These are phyloP conservation scores for Sporothrix luriei DNA, from an alignment of 2,329 filamentous ascomycete species.

Conservation along the genomic window DNA sequence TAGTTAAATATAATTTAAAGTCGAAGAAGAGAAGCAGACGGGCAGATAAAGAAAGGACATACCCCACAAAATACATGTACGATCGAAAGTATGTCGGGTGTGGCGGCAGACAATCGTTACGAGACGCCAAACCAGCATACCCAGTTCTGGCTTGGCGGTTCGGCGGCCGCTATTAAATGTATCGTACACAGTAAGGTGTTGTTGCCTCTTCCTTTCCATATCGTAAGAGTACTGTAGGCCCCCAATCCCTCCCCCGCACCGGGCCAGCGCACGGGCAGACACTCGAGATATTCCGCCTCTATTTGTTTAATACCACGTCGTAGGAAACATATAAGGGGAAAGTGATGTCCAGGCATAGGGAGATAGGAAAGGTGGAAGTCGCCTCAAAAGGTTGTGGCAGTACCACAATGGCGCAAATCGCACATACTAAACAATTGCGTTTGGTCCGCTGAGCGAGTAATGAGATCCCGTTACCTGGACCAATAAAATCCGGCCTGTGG, in stretches of 20 bases:
- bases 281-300: not conserved
- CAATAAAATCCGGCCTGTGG: not conserved
- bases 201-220: not conserved
- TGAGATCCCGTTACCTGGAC: not conserved
- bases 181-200: too few species aligned
- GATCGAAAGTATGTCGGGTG: too few species aligned
- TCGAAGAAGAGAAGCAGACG: not conserved
- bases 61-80: too few species aligned
- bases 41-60: too few species aligned
- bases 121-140: too few species aligned
- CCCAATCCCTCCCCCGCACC: not conserved
- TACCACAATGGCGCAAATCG: not conserved
- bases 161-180: too few species aligned
- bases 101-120: too few species aligned
- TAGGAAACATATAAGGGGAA: not conserved
- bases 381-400: not conserved
- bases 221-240: not conserved
- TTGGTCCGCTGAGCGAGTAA: not conserved
- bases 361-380: not conserved
- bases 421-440: not conserved
- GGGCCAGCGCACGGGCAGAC: not conserved
- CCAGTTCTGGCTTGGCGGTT: too few species aligned
- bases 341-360: not conserved
- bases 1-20: not conserved
- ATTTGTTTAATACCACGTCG: not conserved